Conservation (phyloP, 1,139 yeast genomes). For the Yamadazyma kanchanaburiensis region DNA sequence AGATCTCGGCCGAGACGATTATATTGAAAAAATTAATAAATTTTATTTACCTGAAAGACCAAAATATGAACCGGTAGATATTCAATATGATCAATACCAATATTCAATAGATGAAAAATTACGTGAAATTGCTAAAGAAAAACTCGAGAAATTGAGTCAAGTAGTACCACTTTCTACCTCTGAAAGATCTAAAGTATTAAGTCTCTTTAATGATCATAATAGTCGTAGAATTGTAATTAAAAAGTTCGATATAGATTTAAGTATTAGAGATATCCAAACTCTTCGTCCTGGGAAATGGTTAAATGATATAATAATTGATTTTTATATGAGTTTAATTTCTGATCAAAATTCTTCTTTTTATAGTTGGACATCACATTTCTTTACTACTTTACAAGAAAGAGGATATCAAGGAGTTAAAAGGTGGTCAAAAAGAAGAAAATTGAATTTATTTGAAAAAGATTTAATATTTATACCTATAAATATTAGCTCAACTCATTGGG, state of each 20-base stretch:
- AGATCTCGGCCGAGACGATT: constrained; percentile 5
- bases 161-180: constrained; percentile 14
- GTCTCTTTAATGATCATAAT: constrained; percentile 14
- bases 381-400: constrained; percentile 59
- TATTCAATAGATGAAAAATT: constrained; percentile 16
- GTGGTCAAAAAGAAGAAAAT: constrained; percentile 86
- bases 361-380: constrained; percentile 87
- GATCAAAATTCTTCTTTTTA: constrained; percentile 41
- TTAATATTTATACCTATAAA: constrained; percentile 81
- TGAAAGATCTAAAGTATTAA: constrained; percentile 19
- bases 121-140: constrained; percentile 15
- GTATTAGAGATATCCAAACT: constrained; percentile 66
- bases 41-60: constrained; percentile 13
- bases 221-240: constrained; percentile 19
- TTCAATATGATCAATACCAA: constrained; percentile 10
- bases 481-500: constrained; percentile 87
- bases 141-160: constrained; percentile 10
- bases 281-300: constrained; percentile 76
- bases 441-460: constrained; percentile 61
- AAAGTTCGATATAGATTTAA: constrained; percentile 53
- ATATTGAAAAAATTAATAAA: constrained; percentile 12
- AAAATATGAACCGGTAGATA: constrained; percentile 1
- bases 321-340: constrained; percentile 63
- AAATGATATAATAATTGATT: constrained; percentile 87
- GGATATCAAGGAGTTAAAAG: constrained; percentile 83